Evolutionary conservation across 202 grass and related monocot species (phyloP).

Genomic region (Brachypodium distachyon): DNA sequence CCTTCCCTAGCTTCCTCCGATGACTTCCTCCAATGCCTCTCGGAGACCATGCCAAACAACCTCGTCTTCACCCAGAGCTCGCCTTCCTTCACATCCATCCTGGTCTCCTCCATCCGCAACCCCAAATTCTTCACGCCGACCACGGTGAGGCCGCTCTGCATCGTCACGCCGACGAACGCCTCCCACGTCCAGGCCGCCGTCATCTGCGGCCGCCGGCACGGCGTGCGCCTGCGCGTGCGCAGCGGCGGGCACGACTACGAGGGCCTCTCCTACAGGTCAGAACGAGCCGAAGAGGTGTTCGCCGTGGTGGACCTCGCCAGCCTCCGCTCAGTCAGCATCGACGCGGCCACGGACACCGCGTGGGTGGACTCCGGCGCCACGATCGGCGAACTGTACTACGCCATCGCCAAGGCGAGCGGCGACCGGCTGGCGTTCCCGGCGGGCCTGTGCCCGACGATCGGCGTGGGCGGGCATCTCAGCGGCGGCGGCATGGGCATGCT

Average conservation of each 20-base stretch:
- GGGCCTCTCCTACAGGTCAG: slow-evolving; percentile 39
- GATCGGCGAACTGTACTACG: slow-evolving; percentile 47
- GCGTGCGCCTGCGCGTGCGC: slow-evolving; percentile 32
- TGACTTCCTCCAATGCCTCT: slow-evolving; percentile 42
- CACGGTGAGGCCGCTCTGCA: slow-evolving; percentile 9
- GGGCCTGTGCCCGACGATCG: slow-evolving; percentile 32
- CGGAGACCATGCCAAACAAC: not conserved
- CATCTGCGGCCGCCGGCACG: slow-evolving; percentile 25
- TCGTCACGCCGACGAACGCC: slow-evolving; percentile 19
- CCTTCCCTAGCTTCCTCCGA: not conserved
- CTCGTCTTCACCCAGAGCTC: slow-evolving; percentile 19
- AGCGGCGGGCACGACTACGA: slow-evolving; percentile 67
- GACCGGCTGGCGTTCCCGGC: slow-evolving; percentile 34
- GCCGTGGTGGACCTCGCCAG: slow-evolving; percentile 30
- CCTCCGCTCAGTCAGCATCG: not conserved
- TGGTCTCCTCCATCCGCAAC: slow-evolving; percentile 38
- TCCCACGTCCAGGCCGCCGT: slow-evolving; percentile 38
- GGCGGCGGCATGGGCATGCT: slow-evolving; percentile 42
- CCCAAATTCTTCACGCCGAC: slow-evolving; percentile 7
- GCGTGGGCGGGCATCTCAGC: slow-evolving; percentile 42
- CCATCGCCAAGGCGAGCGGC: slow-evolving; percentile 11
- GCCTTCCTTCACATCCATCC: slow-evolving; percentile 8
- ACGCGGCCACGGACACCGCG: not conserved
- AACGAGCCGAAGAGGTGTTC: slow-evolving; percentile 5
- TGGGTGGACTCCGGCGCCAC: slow-evolving; percentile 53